phyloP scores from a whole-genome alignment of 2,329 filamentous ascomycete species.

The Phyllosticta capitalensis region DNA sequence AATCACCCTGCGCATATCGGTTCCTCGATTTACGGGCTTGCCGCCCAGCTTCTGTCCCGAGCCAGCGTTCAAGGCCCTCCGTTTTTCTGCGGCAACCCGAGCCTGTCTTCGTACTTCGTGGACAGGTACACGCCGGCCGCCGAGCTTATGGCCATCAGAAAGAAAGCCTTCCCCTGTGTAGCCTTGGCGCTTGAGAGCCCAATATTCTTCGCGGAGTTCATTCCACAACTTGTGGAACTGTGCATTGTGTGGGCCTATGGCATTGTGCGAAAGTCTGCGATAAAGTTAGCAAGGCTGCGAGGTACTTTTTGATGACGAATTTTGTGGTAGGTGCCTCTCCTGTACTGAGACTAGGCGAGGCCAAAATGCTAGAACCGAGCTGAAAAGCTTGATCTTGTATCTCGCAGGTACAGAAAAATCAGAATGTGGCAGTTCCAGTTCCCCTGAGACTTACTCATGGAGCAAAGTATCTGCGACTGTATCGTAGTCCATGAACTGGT shows the following conservation, averaged over 20 bases:
- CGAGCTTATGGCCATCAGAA: slow-evolving; percentile 62
- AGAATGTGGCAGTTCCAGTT: neutral
- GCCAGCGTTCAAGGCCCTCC: slow-evolving; percentile 47
- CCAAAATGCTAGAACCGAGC: neutral
- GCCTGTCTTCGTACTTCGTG: slow-evolving; percentile 68
- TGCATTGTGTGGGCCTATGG: slow-evolving; percentile 71
- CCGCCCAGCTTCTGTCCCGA: slow-evolving; percentile 69
- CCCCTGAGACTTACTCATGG: slow-evolving; percentile 53
- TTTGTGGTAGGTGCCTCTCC: neutral
- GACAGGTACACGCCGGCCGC: slow-evolving; percentile 53
- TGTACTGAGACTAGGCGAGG: neutral
- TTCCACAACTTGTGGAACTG: slow-evolving; percentile 84
- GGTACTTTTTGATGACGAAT: neutral
- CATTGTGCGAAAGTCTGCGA: slow-evolving; percentile 64
- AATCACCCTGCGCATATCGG: slow-evolving; percentile 64
- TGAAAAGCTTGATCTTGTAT: neutral
- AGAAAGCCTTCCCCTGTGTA: slow-evolving; percentile 89
- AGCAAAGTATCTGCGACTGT: slow-evolving; percentile 83
- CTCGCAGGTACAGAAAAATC: neutral
- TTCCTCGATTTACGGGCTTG: slow-evolving; percentile 42
- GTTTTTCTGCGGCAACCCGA: slow-evolving; percentile 63
- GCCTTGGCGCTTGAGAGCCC: slow-evolving; percentile 65
- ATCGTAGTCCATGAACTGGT: slow-evolving; percentile 71
- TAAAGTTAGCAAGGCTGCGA: neutral
- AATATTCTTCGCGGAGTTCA: slow-evolving; percentile 76